phyloP scores from a whole-genome alignment of 306 rosid species.

The Cyclanthera cordifolia region DNA sequence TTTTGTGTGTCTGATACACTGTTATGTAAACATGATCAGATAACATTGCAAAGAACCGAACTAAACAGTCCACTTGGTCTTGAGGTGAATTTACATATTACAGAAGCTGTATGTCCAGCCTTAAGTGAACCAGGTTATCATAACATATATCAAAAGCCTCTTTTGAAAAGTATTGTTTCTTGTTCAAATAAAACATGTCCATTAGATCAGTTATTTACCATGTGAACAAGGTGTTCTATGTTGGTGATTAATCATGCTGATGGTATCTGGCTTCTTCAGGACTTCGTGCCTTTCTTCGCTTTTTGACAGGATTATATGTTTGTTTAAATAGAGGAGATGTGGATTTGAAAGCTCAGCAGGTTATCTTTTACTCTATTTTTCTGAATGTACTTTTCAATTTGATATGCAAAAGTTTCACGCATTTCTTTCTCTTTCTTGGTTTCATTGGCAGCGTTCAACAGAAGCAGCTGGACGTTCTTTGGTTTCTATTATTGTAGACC shows the following conservation, averaged over 20 bases:
- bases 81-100: slow-evolving; percentile 77
- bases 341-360: slow-evolving; percentile 62
- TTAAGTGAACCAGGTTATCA: slow-evolving; percentile 76
- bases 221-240: slow-evolving; percentile 4
- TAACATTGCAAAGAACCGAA: slow-evolving; percentile 78
- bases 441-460: slow-evolving; percentile 53
- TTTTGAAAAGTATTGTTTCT: no score
- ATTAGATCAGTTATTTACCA: slow-evolving; percentile 8
- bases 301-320: slow-evolving; percentile 74
- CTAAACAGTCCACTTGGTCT: slow-evolving; percentile 86
- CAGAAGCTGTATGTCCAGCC: slow-evolving; percentile 87
- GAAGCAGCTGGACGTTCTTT: slow-evolving; percentile 84
- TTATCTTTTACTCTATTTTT: slow-evolving; percentile 23
- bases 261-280: slow-evolving; percentile 32
- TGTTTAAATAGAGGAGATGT: slow-evolving; percentile 83
- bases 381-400: background rate
- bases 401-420: background rate
- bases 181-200: background rate
- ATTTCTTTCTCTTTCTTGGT: slow-evolving; percentile 22
- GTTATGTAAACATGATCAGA: slow-evolving; percentile 37
- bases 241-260: slow-evolving; percentile 9
- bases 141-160: background rate
- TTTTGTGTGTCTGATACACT: slow-evolving; percentile 16
- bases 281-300: slow-evolving; percentile 87
- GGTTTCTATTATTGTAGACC: slow-evolving; percentile 74